Conservation (phyloP, 192 early-diverging fungal genomes). For the Phycomyces nitens region DNA sequence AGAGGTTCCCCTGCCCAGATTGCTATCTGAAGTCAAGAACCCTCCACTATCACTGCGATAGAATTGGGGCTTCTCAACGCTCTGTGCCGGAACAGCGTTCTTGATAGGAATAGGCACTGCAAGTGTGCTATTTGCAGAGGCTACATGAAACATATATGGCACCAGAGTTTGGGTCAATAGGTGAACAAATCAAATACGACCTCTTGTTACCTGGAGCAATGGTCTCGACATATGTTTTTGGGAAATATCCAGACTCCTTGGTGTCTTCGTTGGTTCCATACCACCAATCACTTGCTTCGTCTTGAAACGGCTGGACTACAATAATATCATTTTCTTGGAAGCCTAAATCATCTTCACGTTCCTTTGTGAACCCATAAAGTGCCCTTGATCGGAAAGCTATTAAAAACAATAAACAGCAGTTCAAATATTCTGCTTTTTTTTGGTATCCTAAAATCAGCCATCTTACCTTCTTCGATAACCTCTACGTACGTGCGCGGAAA, state of each 20-base stretch:
- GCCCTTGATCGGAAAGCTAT: slow-evolving; percentile 37
- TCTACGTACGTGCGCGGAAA: slow-evolving; percentile 64
- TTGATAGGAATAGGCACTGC: not conserved
- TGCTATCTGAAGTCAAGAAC: not conserved
- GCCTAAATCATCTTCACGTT: slow-evolving; percentile 50
- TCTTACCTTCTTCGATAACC: slow-evolving; percentile 33
- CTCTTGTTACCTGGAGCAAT: slow-evolving; percentile 26
- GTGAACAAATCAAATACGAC: no score
- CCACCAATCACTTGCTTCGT: slow-evolving; percentile 67
- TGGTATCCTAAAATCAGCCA: not conserved
- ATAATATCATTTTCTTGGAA: slow-evolving; percentile 50
- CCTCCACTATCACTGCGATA: not conserved
- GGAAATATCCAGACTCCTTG: slow-evolving; percentile 57
- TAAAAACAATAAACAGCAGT: not conserved
- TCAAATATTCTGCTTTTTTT: not conserved
- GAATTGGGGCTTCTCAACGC: not conserved
- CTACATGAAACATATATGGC: not conserved
- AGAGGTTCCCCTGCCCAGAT: slow-evolving; percentile 16
- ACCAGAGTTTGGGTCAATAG: no score
- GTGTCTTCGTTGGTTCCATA: slow-evolving; percentile 49
- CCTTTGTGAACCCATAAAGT: slow-evolving; percentile 47
- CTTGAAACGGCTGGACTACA: slow-evolving; percentile 46
- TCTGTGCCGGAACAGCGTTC: not conserved
- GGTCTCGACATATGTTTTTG: slow-evolving; percentile 51
- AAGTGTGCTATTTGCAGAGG: not conserved